A percentile compares a stretch with the other conserved stretches of the same genome.
Evolutionary conservation across 805 yeast genomes (phyloP).

Genomic region (Hanseniaspora meyeri): DNA sequence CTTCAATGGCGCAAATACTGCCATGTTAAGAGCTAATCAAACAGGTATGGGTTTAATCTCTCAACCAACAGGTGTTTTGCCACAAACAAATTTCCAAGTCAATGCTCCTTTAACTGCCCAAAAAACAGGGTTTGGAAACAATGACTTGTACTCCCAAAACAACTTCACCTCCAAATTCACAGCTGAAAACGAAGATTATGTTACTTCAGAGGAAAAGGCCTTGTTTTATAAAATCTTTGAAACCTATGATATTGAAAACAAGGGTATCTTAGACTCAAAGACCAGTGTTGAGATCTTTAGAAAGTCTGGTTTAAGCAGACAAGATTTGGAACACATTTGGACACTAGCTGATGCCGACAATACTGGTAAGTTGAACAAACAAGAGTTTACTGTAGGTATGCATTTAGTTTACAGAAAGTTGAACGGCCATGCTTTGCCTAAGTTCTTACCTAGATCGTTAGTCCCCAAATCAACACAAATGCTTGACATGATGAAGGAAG

Average conservation of each 20-base stretch:
- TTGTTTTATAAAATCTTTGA: conserved; percentile 78
- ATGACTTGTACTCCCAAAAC: conserved; percentile 29
- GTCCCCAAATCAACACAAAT: conserved; percentile 75
- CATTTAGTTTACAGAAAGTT: conserved; percentile 83
- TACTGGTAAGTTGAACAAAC: conserved; percentile 71
- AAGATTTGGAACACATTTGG: conserved; percentile 86
- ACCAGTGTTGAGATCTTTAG: conserved; percentile 78
- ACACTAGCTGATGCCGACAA: conserved; percentile 71
- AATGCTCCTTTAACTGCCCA: conserved; percentile 31
- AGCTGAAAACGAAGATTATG: conserved; percentile 43
- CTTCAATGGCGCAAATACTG: conserved; percentile 27
- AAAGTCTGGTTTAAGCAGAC: conserved; percentile 77
- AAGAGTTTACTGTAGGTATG: conserved; percentile 94
- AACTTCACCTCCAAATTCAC: conserved; percentile 27
- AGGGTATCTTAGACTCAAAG: conserved; percentile 65
- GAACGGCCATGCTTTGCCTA: conserved; percentile 79
- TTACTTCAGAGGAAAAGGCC: conserved; percentile 74
- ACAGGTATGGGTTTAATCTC: conserved; percentile 44
- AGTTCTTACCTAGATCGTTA: conserved; percentile 72
- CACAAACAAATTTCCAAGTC: conserved; percentile 32
- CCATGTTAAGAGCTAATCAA: conserved; percentile 36
- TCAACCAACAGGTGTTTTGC: conserved; percentile 58
- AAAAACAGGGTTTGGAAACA: conserved; percentile 37
- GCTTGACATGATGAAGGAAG: conserved; percentile 59
- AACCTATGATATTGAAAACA: conserved; percentile 64